These are phyloP conservation scores for Melampsora larici-populina DNA, from an alignment of 1,284 basidiomycete genomes.

Conservation along the genomic window DNA sequence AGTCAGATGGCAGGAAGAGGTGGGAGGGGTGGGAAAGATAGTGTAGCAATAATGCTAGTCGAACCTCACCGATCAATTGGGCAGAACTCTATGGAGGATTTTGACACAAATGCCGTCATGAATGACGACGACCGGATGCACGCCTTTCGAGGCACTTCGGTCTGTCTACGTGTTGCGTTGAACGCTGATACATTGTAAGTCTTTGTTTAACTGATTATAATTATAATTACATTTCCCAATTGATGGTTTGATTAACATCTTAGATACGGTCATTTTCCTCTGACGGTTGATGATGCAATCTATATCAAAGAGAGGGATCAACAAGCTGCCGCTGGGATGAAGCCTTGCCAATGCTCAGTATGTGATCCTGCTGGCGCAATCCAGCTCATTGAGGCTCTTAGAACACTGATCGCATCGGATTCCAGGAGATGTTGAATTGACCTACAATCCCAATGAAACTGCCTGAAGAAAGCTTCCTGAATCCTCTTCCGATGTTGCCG, in stretches of 20 bases:
- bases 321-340: neutral
- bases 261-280: neutral
- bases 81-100: neutral
- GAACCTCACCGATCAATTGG: neutral
- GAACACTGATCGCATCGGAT: neutral
- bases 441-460: neutral
- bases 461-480: neutral
- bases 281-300: neutral
- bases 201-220: neutral
- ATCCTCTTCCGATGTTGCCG: neutral
- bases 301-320: neutral
- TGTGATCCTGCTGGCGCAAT: neutral
- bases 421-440: neutral
- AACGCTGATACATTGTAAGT: neutral
- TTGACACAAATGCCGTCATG: neutral
- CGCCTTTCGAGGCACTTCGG: neutral
- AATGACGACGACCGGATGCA: neutral
- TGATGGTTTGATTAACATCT: neutral
- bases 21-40: neutral
- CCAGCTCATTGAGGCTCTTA: neutral
- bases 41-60: conserved; percentile 11
- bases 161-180: conserved; percentile 1
- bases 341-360: neutral
- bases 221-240: neutral
- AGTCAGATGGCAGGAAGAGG: conserved; percentile 9